Conservation (phyloP, 352 stramenopile species). For the Globisporangium alternatum region DNA sequence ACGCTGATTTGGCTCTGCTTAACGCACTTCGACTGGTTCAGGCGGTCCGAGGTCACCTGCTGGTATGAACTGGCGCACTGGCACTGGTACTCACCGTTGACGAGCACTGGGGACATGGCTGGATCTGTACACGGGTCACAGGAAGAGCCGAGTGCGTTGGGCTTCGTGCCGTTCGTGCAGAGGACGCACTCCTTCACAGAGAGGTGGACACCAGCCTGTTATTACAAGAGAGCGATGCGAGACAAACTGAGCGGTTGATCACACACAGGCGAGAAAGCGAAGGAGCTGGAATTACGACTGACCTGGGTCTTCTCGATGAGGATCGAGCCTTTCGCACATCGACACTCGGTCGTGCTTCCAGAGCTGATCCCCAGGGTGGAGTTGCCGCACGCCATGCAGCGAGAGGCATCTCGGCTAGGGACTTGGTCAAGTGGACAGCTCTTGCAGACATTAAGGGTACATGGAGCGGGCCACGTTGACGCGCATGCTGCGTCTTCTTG, state of each 20-base stretch:
- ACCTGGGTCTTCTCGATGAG: conserved; percentile 53
- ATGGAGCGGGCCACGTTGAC: conserved; percentile 63
- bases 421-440: conserved; percentile 35
- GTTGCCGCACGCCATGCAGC: conserved; percentile 58
- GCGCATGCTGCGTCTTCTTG: conserved; percentile 37
- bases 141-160: conserved; percentile 28
- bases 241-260: background rate
- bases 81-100: conserved; percentile 32
- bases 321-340: conserved; percentile 41
- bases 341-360: conserved; percentile 38
- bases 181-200: conserved; percentile 56
- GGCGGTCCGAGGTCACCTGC: conserved; percentile 37
- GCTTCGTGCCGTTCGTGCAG: conserved; percentile 42
- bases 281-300: background rate
- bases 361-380: conserved; percentile 47
- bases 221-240: background rate
- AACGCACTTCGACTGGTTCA: conserved; percentile 40
- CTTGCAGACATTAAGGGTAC: conserved; percentile 41
- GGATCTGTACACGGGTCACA: conserved; percentile 79
- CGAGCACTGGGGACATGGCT: conserved; percentile 60
- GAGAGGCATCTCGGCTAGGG: conserved; percentile 36
- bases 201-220: conserved; percentile 50
- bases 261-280: background rate
- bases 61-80: conserved; percentile 58
- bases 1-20: conserved; percentile 40